Conservation (phyloP, 495 filamentous ascomycete species). For the Xylaria intraflava region DNA sequence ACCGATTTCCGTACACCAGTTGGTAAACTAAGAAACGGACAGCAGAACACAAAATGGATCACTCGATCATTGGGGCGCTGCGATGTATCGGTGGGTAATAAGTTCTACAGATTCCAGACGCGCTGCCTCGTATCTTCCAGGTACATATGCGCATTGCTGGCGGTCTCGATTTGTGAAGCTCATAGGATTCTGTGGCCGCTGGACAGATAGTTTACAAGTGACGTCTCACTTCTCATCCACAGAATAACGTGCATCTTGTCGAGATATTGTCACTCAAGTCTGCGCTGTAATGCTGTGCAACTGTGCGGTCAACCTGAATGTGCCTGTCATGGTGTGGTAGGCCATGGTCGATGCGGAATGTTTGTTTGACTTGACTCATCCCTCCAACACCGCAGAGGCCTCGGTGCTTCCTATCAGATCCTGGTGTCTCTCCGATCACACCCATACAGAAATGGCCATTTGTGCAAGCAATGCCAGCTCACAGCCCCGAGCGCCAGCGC, state of each 20-base stretch:
- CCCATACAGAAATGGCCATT: conserved; percentile 1
- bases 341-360: not conserved
- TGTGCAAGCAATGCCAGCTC: conserved; percentile 15
- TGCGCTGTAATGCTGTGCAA: not conserved
- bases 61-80: too few species aligned
- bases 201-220: not conserved
- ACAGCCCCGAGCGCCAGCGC: conserved; percentile 19
- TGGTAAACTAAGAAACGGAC: too few species aligned
- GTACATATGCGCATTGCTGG: not conserved
- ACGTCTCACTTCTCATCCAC: not conserved
- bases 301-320: not conserved
- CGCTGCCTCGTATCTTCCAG: too few species aligned
- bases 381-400: not conserved
- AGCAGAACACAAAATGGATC: too few species aligned
- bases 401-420: not conserved
- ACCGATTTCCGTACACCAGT: too few species aligned
- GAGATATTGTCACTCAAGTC: not conserved
- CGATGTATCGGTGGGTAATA: too few species aligned
- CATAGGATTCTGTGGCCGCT: too few species aligned
- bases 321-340: not conserved
- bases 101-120: too few species aligned
- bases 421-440: conserved; percentile 2
- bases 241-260: not conserved
- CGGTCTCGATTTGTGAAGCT: too few species aligned
- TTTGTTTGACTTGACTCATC: not conserved